These are phyloP conservation scores for Wallacemonas sp. DNA, from an alignment of 208 protist genomes.

Conservation along the genomic window DNA sequence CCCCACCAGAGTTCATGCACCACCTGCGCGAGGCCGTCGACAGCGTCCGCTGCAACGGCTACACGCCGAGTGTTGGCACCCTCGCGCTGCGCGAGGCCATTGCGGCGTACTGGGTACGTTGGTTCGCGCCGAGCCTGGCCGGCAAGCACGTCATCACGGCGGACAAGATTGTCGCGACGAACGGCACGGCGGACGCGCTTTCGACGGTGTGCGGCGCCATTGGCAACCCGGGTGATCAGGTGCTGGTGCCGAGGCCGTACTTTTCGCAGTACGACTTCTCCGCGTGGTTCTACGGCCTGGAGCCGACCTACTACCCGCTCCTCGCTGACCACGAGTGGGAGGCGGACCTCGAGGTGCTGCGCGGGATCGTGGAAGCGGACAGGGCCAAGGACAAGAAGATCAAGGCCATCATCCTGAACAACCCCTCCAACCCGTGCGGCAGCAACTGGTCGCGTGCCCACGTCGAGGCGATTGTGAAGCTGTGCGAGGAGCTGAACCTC, in stretches of 20 bases:
- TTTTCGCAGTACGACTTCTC: conserved; percentile 90
- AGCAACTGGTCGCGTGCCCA: conserved; percentile 72
- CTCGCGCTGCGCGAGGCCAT: conserved; percentile 42
- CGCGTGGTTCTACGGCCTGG: conserved; percentile 53
- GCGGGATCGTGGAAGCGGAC: conserved; percentile 51
- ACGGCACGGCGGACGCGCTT: conserved; percentile 78
- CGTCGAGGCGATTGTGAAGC: conserved; percentile 45
- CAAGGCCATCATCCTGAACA: conserved; percentile 87
- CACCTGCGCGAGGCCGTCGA: conserved; percentile 37
- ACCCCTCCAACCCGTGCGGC: conserved; percentile 94
- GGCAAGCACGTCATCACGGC: conserved; percentile 17
- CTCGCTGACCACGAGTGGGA: conserved; percentile 83
- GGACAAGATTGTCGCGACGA: conserved; percentile 56
- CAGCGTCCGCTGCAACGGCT: conserved; percentile 53
- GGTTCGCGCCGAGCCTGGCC: conserved; percentile 21
- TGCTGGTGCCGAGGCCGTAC: conserved; percentile 85
- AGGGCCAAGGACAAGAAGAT: conserved; percentile 38
- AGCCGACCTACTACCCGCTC: conserved; percentile 61
- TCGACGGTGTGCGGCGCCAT: conserved; percentile 72
- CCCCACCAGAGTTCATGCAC: conserved; percentile 33
- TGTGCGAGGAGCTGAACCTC: conserved; percentile 70
- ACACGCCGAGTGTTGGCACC: conserved; percentile 42
- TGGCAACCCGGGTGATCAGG: conserved; percentile 65
- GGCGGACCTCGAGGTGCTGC: conserved; percentile 69
- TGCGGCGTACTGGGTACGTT: conserved; percentile 35